Conservation (phyloP, 75 land plant species). For the Pinus taeda region DNA sequence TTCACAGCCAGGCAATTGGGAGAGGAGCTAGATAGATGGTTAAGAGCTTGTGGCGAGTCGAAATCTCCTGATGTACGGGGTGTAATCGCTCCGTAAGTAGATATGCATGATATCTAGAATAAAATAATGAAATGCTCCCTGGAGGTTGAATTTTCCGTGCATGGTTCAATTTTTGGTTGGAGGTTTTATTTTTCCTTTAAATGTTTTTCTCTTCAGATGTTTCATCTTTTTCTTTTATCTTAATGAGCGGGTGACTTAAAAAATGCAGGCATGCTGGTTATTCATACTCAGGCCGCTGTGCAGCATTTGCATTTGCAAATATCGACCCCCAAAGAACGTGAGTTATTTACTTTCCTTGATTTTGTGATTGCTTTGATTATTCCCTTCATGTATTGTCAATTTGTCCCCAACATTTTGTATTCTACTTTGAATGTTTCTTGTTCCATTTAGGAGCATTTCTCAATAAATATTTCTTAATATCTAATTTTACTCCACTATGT, state of each 20-base stretch:
- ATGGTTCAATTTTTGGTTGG: background rate
- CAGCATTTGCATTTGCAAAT: conserved; percentile 94
- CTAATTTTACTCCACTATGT: background rate
- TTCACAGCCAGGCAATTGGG: conserved; percentile 58
- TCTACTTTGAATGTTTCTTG: background rate
- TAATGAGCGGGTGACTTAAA: background rate
- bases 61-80: conserved; percentile 81
- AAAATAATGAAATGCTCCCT: background rate
- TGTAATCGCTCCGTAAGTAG: conserved; percentile 95
- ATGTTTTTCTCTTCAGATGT: background rate
- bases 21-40: conserved; percentile 89
- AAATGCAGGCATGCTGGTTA: conserved; percentile 94
- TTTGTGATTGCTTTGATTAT: background rate
- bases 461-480: background rate
- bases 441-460: background rate
- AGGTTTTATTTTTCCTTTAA: background rate
- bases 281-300: conserved; percentile 95
- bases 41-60: conserved; percentile 50
- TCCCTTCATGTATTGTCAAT: background rate
- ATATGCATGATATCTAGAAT: background rate
- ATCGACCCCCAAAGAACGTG: conserved; percentile 86
- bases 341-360: conserved; percentile 11
- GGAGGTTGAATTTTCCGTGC: background rate
- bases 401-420: background rate
- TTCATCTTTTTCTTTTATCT: background rate